Evolutionary conservation across 805 yeast genomes (phyloP).

Genomic region (Wickerhamomyces pijperi): DNA sequence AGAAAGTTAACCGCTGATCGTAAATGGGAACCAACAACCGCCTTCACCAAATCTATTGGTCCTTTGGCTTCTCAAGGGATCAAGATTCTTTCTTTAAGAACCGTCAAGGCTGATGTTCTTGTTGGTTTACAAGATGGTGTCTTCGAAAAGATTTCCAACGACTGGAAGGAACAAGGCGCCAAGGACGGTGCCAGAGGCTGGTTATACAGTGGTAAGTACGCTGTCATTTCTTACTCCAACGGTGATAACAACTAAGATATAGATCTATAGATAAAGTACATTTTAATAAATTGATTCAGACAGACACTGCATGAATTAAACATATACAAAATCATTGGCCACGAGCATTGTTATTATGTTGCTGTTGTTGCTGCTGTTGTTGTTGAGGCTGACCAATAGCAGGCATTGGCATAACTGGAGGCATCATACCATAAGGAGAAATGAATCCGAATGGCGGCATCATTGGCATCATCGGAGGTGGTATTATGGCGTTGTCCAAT

Average conservation of each 20-base stretch:
- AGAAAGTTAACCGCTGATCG: conserved; percentile 89
- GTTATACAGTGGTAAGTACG: conserved; percentile 89
- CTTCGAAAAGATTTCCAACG: conserved; percentile 52
- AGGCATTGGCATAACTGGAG: conserved; percentile 1
- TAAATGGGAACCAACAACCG: conserved; percentile 74
- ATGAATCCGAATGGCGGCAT: conserved; percentile 9
- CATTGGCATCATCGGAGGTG: conserved; percentile 3
- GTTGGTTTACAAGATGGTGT: conserved; percentile 72
- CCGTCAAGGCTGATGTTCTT: conserved; percentile 92
- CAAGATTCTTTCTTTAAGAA: conserved; percentile 67
- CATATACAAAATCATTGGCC: no score
- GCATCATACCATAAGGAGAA: conserved; percentile 3
- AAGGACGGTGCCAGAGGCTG: conserved; percentile 65
- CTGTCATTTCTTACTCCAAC: conserved; percentile 59
- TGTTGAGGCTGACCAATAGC: not conserved
- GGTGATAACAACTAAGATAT: conserved; percentile 20
- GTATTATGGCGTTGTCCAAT: conserved; percentile 1
- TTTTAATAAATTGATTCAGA: not conserved
- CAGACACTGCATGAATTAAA: not conserved
- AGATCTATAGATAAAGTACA: no score
- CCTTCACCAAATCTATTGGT: conserved; percentile 62
- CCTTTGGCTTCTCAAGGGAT: conserved; percentile 53
- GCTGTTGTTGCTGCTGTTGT: not conserved
- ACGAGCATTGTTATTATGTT: not conserved
- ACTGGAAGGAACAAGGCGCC: conserved; percentile 39